Percentiles rank a stretch among this genome's conserved stretches.
phyloP scores from a whole-genome alignment of 108 stramenopile species.

The Cyclotella sp. region DNA sequence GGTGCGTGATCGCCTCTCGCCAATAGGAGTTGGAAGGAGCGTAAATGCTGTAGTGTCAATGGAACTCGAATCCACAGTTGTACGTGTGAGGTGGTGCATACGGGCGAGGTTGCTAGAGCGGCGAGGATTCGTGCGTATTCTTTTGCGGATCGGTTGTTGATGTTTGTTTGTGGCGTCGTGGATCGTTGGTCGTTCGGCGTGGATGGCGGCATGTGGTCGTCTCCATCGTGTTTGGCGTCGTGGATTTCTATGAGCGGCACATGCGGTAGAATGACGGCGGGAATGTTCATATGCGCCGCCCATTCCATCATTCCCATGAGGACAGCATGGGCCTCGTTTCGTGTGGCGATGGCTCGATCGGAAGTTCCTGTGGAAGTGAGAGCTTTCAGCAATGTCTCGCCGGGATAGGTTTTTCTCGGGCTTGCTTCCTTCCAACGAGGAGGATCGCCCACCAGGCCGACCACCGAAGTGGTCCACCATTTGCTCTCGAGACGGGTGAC shows the following conservation, averaged over 20 bases:
- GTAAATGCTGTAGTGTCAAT: conserved; percentile 50
- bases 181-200: not conserved
- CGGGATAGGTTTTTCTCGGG: conserved; percentile 4
- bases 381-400: conserved; percentile 17
- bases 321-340: conserved; percentile 36
- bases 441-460: conserved; percentile 60
- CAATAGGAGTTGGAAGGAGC: conserved; percentile 65
- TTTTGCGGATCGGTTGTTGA: conserved; percentile 38
- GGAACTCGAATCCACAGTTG: conserved; percentile 82
- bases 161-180: not conserved
- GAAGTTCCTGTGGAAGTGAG: conserved; percentile 5
- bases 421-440: conserved; percentile 17
- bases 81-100: conserved; percentile 59
- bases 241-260: conserved; percentile 31
- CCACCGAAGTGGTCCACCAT: conserved; percentile 71
- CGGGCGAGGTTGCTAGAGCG: conserved; percentile 25
- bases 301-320: conserved; percentile 79
- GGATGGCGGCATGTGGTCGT: too few species aligned
- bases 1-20: conserved; percentile 73
- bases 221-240: not conserved
- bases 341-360: not conserved
- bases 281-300: conserved; percentile 92
- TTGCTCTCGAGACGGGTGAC: conserved; percentile 62
- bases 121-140: conserved; percentile 42
- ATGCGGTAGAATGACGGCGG: conserved; percentile 87